Conservation (phyloP, 1,284 basidiomycete genomes). For the Cryptococcus sp. region DNA sequence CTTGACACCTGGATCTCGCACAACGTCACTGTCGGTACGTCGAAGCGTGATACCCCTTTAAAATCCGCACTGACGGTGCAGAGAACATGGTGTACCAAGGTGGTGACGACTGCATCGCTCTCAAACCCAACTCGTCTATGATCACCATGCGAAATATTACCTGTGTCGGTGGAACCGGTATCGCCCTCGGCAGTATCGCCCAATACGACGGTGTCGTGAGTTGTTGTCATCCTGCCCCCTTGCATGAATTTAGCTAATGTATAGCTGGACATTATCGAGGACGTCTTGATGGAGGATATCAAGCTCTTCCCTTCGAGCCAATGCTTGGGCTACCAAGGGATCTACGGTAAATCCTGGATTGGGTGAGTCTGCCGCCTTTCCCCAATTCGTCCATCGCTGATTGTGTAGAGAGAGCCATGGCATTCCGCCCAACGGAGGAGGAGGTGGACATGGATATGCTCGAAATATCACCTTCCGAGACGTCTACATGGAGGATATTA, state of each 20-base stretch:
- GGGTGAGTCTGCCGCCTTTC: slow-evolving; percentile 45
- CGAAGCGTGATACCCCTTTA: slow-evolving; percentile 53
- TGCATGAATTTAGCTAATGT: neutral
- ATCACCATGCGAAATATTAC: slow-evolving; percentile 52
- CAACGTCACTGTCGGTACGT: slow-evolving; percentile 48
- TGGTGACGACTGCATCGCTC: slow-evolving; percentile 60
- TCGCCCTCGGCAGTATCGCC: slow-evolving; percentile 59
- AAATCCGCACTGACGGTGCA: slow-evolving; percentile 45
- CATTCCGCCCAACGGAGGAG: slow-evolving; percentile 58
- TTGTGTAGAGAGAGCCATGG: slow-evolving; percentile 48
- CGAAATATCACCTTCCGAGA: slow-evolving; percentile 52
- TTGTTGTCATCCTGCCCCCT: neutral
- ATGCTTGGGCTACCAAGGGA: slow-evolving; percentile 36
- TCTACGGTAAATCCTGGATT: slow-evolving; percentile 62
- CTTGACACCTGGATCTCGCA: slow-evolving; percentile 56
- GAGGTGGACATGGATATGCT: slow-evolving; percentile 55
- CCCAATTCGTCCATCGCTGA: neutral
- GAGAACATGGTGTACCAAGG: slow-evolving; percentile 29
- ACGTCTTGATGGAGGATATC: slow-evolving; percentile 55
- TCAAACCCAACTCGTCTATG: slow-evolving; percentile 60
- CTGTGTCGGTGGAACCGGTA: slow-evolving; percentile 58
- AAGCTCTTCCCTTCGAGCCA: slow-evolving; percentile 18
- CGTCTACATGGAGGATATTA: slow-evolving; percentile 38
- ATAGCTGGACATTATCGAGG: slow-evolving; percentile 54
- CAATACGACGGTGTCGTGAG: slow-evolving; percentile 56